Evolutionary conservation across 495 filamentous ascomycete species (phyloP).

Genomic region (Penicillium ochrochloron): DNA sequence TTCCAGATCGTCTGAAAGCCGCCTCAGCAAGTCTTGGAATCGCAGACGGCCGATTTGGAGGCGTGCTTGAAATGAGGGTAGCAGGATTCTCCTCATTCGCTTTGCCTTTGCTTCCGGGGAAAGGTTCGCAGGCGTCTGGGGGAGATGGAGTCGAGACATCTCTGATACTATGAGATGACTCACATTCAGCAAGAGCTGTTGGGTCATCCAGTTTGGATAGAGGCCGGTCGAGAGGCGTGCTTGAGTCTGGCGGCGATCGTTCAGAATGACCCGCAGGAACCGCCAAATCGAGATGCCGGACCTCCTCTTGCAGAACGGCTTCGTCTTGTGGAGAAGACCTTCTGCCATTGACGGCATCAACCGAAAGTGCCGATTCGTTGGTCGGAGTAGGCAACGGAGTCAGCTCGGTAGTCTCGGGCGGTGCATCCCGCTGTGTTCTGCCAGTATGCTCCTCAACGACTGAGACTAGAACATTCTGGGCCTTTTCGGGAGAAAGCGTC

Average conservation of each 20-base stretch:
- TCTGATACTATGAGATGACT: slow-evolving; percentile 5
- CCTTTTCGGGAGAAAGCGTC: slow-evolving; percentile 67
- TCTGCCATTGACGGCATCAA: slow-evolving; percentile 21
- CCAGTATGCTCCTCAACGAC: slow-evolving; percentile 69
- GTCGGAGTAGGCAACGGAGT: slow-evolving; percentile 14
- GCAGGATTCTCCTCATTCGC: slow-evolving; percentile 7
- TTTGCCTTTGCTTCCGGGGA: not conserved
- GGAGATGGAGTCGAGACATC: slow-evolving; percentile 14
- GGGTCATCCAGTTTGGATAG: slow-evolving; percentile 16
- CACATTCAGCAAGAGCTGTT: slow-evolving; percentile 16
- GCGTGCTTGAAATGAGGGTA: slow-evolving; percentile 28
- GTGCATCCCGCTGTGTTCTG: slow-evolving; percentile 36
- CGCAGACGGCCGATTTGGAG: slow-evolving; percentile 43
- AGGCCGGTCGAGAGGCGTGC: slow-evolving; percentile 12
- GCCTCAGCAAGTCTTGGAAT: slow-evolving; percentile 58
- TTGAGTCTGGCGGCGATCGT: slow-evolving; percentile 15
- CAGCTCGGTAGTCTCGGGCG: slow-evolving; percentile 25
- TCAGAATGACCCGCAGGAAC: slow-evolving; percentile 51
- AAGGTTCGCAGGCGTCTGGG: slow-evolving; percentile 10
- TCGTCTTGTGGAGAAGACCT: slow-evolving; percentile 33
- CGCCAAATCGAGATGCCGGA: slow-evolving; percentile 76
- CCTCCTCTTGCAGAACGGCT: slow-evolving; percentile 50
- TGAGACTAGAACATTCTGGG: slow-evolving; percentile 69
- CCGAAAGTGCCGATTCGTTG: slow-evolving; percentile 22
- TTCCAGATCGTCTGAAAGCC: slow-evolving; percentile 43